phyloP scores from a whole-genome alignment of 768 basidiomycete species.

The Leccinum pellstonianum region DNA sequence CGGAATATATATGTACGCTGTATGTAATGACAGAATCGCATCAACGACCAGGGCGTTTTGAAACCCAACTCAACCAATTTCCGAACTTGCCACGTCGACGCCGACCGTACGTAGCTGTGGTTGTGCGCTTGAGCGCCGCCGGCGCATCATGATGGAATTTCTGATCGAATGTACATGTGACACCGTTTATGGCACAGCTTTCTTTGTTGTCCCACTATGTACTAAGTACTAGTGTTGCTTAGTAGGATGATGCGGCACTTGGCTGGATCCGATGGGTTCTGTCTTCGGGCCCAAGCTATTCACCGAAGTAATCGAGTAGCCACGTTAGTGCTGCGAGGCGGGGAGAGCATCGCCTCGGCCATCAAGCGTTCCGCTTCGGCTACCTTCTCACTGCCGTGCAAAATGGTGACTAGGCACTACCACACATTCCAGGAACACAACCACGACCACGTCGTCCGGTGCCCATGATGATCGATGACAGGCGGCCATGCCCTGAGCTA shows the following conservation, averaged over 20 bases:
- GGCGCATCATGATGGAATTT: no score
- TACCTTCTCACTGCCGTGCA: not conserved
- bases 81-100: not conserved
- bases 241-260: not conserved
- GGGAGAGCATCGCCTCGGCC: not conserved
- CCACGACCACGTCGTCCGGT: not conserved
- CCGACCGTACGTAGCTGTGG: not conserved
- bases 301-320: not conserved
- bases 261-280: not conserved
- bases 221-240: no score
- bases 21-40: not conserved
- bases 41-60: not conserved
- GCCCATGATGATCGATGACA: no score
- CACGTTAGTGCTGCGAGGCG: not conserved
- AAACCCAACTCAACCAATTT: not conserved
- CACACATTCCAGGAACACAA: not conserved
- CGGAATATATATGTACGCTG: not conserved
- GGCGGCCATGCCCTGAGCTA: no score
- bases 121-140: not conserved
- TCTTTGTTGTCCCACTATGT: no score
- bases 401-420: not conserved
- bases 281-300: not conserved
- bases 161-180: not conserved
- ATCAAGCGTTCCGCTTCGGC: not conserved
- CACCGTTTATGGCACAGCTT: not conserved